Base-by-base conservation (phyloP, 1,284 basidiomycete species). In the Entoloma clypeatum region DNA sequence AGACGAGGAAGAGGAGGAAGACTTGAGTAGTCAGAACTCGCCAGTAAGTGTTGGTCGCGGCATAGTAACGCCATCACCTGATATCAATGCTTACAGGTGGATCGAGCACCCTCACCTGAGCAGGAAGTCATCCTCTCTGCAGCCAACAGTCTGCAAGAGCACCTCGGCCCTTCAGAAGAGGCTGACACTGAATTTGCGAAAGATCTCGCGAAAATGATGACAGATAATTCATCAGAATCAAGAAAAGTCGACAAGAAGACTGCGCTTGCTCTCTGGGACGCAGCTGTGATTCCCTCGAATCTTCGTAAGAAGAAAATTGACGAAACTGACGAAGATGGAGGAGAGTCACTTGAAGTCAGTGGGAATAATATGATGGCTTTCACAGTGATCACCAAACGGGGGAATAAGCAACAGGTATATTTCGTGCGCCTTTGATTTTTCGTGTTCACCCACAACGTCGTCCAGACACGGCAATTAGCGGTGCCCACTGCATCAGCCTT, bases 181-280 rank as follows among this genome's bases (percentile, higher is more conserved):
- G 93, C 90, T 21, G 88, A 95, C 35, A 87, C 84, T 5, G 95
- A 95, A 31, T 98, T 99, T 57, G 90, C 83, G 7, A 91, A 92
- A 59, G 96, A 99, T 61, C 78, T 99, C 18, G 92, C 95, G 1
- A 95, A 91, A 67, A 86, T 99, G 72, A 82, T 96, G 34, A 89
- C 87, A 0, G 92, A 95, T 53, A 86, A 78, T 5, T 87, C 89
- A 28, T 74, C 81, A 7, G 81, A 93, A 56, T 74, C 84, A n/a
- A 69, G 88, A 43, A 90, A 87, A 54, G 79, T 91, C 14, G 86
- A 92, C 58, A 85, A 84, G 63, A 90, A 86, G 62, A 82, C 85
- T 0, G 87, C 87, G 0, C 71, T 84, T 17, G 84, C 85, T 1
- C 72, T 92, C 40, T 92, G 90, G 81, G 92, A 94, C 57, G 82